Evolutionary conservation across 192 early-diverging fungal genomes (phyloP), one percentile per base, ranked within the genome.

Genomic region (Linnemannia elongata): DNA sequence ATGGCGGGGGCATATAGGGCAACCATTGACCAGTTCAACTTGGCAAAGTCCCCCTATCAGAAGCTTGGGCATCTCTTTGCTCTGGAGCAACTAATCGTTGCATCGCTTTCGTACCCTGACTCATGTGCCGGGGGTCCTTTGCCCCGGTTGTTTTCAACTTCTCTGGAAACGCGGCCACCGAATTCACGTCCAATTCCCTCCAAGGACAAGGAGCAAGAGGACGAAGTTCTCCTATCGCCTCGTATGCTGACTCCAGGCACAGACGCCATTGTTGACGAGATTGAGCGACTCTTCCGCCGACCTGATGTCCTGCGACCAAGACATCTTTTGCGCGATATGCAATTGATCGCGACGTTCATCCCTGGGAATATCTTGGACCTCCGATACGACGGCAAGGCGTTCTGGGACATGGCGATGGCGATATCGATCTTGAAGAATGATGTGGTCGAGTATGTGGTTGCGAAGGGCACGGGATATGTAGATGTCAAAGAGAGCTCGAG

Each of bases 371-470:
- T 89, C 6, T 55, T 89, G 72, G 85, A 89, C 60, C 77, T 89
- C 12, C 35, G 88, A 35, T 78, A 89, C 68, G 88, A 89, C 36
- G 88, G 88, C 55, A 89, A 89, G 57, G 88, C 88, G 8, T 89
- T 89, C 39, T 89, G 88, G 88, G 88, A 89, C 73, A 89, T 89
- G 84, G 69, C 83, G 1, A 24, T 89, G 72, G 88, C 88, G 4
- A 82, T 89, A 10, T 74, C 78, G 47, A 83, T 81, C 42, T 38
- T 89, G 55, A 89, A 89, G 57, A 87, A 38, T 22, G 81, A 87
- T 20, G 88, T 89, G 10, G 45, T 89, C 27, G 81, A 87, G 60
- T 83, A 83, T 63, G 76, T 89, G 24, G 88, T 89, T 24, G 30
- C 80, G 63, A 85, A 85, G 38, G 88, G 88, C 18, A 79, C 73